A percentile compares a stretch with the other conserved stretches of the same genome.
phyloP scores from a whole-genome alignment of 306 rosid species.

The Lotus japonicus region DNA sequence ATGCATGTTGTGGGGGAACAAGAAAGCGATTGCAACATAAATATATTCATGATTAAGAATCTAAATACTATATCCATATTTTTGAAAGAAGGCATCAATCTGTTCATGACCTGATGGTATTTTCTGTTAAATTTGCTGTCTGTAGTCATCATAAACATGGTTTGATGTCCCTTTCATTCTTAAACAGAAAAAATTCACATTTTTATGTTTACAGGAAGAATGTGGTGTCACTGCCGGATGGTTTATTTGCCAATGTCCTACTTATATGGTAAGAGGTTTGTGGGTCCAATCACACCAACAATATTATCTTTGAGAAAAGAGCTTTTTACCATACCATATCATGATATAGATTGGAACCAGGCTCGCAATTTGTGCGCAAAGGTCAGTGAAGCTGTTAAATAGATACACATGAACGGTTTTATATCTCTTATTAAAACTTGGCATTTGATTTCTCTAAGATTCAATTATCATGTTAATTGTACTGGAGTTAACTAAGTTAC shows the following conservation, averaged over 20 bases:
- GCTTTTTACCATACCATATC: conserved; percentile 61
- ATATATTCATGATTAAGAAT: neutral
- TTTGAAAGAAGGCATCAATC: neutral
- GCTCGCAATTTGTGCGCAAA: conserved; percentile 83
- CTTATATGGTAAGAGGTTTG: conserved; percentile 91
- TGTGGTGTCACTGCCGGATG: conserved; percentile 98
- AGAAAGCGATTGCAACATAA: neutral
- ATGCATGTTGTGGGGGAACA: neutral
- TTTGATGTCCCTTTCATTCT: conserved; percentile 9
- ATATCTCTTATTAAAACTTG: neutral
- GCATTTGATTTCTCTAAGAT: conserved; percentile 11
- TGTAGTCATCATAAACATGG: neutral
- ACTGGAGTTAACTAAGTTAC: conserved; percentile 8
- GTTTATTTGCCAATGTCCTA: conserved; percentile 92
- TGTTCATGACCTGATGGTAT: conserved; percentile 5
- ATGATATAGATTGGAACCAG: conserved; percentile 73
- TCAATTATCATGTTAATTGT: conserved; percentile 17
- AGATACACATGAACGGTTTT: neutral
- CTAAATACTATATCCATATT: neutral
- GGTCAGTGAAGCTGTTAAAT: conserved; percentile 43
- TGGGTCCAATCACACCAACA: conserved; percentile 75
- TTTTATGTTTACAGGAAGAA: conserved; percentile 59
- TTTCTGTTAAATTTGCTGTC: conserved; percentile 8
- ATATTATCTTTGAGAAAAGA: conserved; percentile 75
- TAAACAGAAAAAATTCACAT: neutral